Percentiles rank a stretch among this genome's conserved stretches.
These are phyloP conservation scores for Saccharomyces hybrid DNA, from an alignment of 1,139 yeast genomes.

Conservation along the genomic window DNA sequence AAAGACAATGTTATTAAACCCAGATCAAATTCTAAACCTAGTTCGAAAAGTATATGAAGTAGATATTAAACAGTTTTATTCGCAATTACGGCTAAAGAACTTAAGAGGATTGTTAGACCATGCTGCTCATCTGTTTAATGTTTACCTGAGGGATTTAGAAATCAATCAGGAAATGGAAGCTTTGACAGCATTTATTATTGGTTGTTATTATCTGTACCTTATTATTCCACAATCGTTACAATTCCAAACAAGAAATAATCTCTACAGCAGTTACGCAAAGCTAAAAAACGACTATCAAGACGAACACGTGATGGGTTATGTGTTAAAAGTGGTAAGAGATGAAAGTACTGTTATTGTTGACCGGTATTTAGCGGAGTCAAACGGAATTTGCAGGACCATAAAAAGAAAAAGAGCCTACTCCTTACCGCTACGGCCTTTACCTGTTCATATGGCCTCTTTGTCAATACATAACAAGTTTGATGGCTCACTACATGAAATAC, in stretches of 20 bases:
- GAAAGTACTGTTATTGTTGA: background rate
- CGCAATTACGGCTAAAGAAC: slow-evolving; percentile 28
- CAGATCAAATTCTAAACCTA: slow-evolving; percentile 10
- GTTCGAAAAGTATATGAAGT: slow-evolving; percentile 28
- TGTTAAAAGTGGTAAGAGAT: slow-evolving; percentile 7
- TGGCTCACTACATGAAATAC: background rate
- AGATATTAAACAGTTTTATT: slow-evolving; percentile 25
- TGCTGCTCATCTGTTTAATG: slow-evolving; percentile 29
- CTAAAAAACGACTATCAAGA: slow-evolving; percentile 26
- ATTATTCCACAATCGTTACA: slow-evolving; percentile 30
- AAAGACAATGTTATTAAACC: background rate
- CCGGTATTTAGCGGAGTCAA: background rate
- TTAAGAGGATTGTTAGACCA: slow-evolving; percentile 32
- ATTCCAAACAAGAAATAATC: slow-evolving; percentile 30
- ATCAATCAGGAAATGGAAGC: slow-evolving; percentile 6
- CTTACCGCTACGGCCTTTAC: background rate
- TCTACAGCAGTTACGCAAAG: slow-evolving; percentile 26
- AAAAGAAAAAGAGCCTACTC: background rate
- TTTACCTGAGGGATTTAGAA: background rate
- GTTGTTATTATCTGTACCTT: slow-evolving; percentile 26
- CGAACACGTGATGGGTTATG: slow-evolving; percentile 29
- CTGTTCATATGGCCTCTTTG: background rate
- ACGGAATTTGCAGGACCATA: background rate
- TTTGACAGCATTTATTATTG: slow-evolving; percentile 24
- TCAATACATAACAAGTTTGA: background rate